Conservation (phyloP, 441 rosid genomes). For the Hura crepitans region DNA sequence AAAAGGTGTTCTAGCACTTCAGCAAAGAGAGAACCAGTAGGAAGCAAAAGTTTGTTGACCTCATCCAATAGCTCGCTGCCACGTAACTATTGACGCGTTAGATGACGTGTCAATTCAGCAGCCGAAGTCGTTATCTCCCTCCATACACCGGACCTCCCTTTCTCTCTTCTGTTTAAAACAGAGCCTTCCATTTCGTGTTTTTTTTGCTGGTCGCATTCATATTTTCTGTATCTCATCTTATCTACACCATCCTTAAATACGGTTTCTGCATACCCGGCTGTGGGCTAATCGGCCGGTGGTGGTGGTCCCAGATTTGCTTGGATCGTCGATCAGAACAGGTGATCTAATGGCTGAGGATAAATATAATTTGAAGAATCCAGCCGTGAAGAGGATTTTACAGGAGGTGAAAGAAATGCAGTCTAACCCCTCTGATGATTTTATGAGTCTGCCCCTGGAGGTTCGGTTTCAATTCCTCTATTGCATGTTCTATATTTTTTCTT, state of each 20-base stretch:
- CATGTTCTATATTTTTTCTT: background rate
- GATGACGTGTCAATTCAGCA: constrained; percentile 24
- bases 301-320: background rate
- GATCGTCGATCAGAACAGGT: constrained; percentile 27
- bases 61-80: constrained; percentile 28
- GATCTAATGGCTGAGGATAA: constrained; percentile 70
- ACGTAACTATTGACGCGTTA: constrained; percentile 12
- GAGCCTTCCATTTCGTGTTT: background rate
- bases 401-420: constrained; percentile 99
- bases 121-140: constrained; percentile 3
- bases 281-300: constrained; percentile 22
- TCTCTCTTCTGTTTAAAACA: background rate
- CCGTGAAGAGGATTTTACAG: constrained; percentile 95
- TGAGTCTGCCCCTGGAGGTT: constrained; percentile 97
- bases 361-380: constrained; percentile 87
- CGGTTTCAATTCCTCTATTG: background rate
- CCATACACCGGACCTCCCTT: too few species aligned
- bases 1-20: background rate
- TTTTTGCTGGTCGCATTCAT: background rate
- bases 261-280: background rate
- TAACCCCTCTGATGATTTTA: constrained; percentile 95
- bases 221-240: background rate
- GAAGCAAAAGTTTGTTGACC: background rate
- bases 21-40: background rate
- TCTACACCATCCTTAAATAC: background rate